Base-by-base conservation (phyloP, 768 basidiomycete species). In the Lactifluus rugatus region DNA sequence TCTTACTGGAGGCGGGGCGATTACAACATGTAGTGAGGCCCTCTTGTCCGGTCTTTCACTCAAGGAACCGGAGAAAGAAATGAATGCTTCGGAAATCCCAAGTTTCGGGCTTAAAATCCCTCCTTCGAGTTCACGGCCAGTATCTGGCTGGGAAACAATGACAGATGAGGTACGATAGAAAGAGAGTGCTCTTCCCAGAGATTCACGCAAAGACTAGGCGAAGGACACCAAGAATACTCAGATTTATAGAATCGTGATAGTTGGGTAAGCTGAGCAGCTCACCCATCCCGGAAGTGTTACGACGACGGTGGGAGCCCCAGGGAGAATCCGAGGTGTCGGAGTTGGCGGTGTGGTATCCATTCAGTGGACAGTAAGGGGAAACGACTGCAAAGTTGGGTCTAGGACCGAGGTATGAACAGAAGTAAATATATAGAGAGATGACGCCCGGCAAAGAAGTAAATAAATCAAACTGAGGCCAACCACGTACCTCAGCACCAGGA, bases 251-350 rank as follows among this genome's bases (percentile, higher is more conserved):
- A 41, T 17, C 21, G 28, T 42, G 2, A 2, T 39, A 41, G 41
- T n/a, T 28, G 31, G 34, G 41, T 19, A 26, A 32, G 44, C 39
- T 23, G 26, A 14, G 46, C 21, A 10, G 28, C 60, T 56, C 42
- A 61, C 53, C 54, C 60, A 62, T 47, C 60, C 51, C 23, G 55
- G 60, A 46, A 57, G 48, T 31, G 50, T 37, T 25, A 54, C 28
- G 48, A 28, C 36, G 19, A 61, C 36, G 46, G 28, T 50, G 9
- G 56, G 54, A 39, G 37, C 44, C 21, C 61, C 57, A 56, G 57
- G 56, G 51, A 62, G 50, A 54, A 45, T 44, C 50, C 57, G 59
- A 50, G 46, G 57, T 37, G 31, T 45, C 41, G 41, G 44, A 28
- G 45, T 54, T 16, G 50, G 26, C 14, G 32, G 23, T 14, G 42